Evolutionary conservation across 1,139 yeast species (phyloP).

Genomic region (Taphrina wiesneri): DNA sequence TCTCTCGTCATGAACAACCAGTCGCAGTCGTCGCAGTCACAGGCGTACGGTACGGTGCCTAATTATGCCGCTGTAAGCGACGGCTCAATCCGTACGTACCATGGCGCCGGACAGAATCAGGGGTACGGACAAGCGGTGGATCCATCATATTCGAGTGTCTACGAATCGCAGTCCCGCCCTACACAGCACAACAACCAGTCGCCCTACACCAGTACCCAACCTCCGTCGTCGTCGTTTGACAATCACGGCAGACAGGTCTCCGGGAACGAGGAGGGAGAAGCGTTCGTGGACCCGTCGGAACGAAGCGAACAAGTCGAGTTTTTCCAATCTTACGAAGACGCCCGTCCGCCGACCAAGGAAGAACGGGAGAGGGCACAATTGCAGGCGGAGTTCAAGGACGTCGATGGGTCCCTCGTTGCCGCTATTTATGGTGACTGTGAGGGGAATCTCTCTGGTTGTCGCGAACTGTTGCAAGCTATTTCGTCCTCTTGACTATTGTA

Average conservation of each 20-base stretch:
- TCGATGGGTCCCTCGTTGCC: conserved; percentile 29
- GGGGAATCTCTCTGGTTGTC: conserved; percentile 20
- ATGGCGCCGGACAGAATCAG: neutral
- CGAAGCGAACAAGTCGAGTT: conserved; percentile 18
- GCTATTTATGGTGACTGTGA: conserved; percentile 23
- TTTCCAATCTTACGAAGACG: conserved; percentile 10
- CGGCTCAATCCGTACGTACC: too few relatives aligned
- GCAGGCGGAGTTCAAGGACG: neutral
- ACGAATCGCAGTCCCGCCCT: neutral
- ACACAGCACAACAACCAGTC: neutral
- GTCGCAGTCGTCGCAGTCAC: too few relatives aligned
- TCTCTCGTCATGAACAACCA: neutral
- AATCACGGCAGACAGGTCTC: neutral
- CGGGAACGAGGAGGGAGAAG: neutral
- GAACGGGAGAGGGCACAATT: conserved; percentile 11
- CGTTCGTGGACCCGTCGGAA: neutral
- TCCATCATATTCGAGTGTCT: neutral
- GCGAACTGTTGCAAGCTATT: conserved; percentile 24
- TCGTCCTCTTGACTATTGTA: too few relatives aligned
- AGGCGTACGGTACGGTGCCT: neutral
- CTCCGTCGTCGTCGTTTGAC: neutral
- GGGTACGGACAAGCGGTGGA: neutral
- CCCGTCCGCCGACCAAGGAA: conserved; percentile 7
- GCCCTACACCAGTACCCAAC: too few relatives aligned
- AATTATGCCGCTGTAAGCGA: neutral